These are phyloP conservation scores for Tylopilus plumbeoviolaceoides DNA, from an alignment of 768 basidiomycete genomes.

Conservation along the genomic window DNA sequence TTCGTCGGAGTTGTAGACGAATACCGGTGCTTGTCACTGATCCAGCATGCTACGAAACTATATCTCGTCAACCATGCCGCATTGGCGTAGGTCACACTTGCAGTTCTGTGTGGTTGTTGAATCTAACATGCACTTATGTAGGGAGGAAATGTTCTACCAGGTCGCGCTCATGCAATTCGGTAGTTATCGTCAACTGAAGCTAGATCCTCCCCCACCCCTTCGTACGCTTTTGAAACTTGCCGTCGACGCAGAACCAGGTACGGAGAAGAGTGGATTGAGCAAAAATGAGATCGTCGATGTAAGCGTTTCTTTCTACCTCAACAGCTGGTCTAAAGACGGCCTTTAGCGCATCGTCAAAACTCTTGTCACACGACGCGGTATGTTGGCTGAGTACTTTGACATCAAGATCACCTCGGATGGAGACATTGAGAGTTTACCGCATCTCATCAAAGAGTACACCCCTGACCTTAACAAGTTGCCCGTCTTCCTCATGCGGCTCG, in stretches of 20 bases:
- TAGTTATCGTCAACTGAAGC: constrained; percentile 64
- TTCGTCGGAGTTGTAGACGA: constrained; percentile 92
- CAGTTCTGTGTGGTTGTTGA: background rate
- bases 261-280: constrained; percentile 46
- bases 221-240: constrained; percentile 72
- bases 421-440: constrained; percentile 69
- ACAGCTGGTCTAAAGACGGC: background rate
- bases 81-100: constrained; percentile 59
- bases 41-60: constrained; percentile 85
- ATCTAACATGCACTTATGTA: constrained; percentile 25
- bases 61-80: constrained; percentile 86
- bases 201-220: constrained; percentile 80
- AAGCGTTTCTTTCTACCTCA: constrained; percentile 18
- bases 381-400: constrained; percentile 92
- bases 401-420: constrained; percentile 66
- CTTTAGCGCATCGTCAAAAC: constrained; percentile 60
- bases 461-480: constrained; percentile 92
- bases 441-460: constrained; percentile 81
- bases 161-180: constrained; percentile 90
- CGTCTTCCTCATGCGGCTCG: constrained; percentile 83
- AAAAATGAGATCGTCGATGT: constrained; percentile 72
- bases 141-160: constrained; percentile 95
- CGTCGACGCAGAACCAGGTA: constrained; percentile 60
- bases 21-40: constrained; percentile 65
- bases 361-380: constrained; percentile 60